phyloP scores from a whole-genome alignment of 306 rosid genomes.

The Corylus avellana region DNA sequence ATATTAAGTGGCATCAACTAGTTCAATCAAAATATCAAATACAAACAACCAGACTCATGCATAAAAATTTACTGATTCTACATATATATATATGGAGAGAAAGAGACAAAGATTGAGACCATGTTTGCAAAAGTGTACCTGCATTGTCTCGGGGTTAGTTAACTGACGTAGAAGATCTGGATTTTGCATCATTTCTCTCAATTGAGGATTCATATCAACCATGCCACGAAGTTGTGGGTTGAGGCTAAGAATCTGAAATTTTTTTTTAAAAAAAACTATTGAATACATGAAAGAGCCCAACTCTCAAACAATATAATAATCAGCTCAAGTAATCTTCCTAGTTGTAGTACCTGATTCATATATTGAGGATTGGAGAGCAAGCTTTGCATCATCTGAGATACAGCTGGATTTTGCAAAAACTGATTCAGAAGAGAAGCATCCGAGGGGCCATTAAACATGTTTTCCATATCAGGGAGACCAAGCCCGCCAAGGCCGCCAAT shows the following conservation, averaged over 20 bases:
- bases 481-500: slow-evolving; percentile 53
- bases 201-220: slow-evolving; percentile 58
- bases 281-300: slow-evolving; percentile 5
- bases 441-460: slow-evolving; percentile 43
- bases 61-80: no score
- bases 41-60: background rate
- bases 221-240: slow-evolving; percentile 56
- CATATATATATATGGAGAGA: background rate
- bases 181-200: slow-evolving; percentile 68
- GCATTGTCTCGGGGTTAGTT: slow-evolving; percentile 56
- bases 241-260: slow-evolving; percentile 42
- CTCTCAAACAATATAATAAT: background rate
- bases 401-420: slow-evolving; percentile 59
- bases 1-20: background rate
- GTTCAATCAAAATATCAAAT: background rate
- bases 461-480: slow-evolving; percentile 47
- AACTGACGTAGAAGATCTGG: slow-evolving; percentile 59
- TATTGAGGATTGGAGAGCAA: slow-evolving; percentile 61
- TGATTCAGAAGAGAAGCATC: slow-evolving; percentile 48
- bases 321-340: background rate
- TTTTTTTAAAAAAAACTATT: background rate
- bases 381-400: slow-evolving; percentile 66
- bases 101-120: background rate
- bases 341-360: slow-evolving; percentile 53
- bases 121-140: slow-evolving; percentile 33